phyloP scores from a whole-genome alignment of 495 filamentous ascomycete species.

The Aspergillus heteromorphus region DNA sequence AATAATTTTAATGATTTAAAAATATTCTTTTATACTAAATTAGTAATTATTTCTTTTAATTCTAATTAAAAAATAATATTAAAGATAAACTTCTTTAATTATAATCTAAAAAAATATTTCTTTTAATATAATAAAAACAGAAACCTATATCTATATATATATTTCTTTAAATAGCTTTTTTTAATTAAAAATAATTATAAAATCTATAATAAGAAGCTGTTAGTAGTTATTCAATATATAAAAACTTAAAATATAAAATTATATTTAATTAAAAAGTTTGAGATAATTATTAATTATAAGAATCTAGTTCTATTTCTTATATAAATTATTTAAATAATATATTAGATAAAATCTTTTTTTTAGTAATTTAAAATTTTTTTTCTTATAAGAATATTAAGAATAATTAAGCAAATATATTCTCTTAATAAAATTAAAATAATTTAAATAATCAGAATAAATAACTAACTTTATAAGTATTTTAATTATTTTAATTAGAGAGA shows the following conservation, averaged over 20 bases:
- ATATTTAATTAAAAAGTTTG: not conserved
- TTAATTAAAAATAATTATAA: too few relatives aligned
- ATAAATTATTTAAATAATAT: slow-evolving; percentile 1
- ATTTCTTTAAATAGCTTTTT: too few relatives aligned
- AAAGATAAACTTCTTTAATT: not conserved
- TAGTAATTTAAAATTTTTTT: not conserved
- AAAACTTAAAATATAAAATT: not conserved
- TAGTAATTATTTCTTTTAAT: not conserved
- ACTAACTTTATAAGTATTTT: too few relatives aligned
- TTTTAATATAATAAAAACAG: not conserved
- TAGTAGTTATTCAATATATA: too few relatives aligned
- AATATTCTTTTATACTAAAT: not conserved
- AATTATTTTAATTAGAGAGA: not conserved
- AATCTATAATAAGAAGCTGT: too few relatives aligned
- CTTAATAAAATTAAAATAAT: too few relatives aligned
- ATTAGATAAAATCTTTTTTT: not conserved
- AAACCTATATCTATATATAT: not conserved
- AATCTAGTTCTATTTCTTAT: not conserved
- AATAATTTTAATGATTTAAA: not conserved
- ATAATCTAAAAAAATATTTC: too few relatives aligned
- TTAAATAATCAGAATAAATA: too few relatives aligned
- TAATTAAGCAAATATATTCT: too few relatives aligned
- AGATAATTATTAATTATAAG: not conserved
- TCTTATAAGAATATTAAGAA: not conserved
- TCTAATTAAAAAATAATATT: not conserved